These are phyloP conservation scores for Trichomonascaceae sp. DNA, from an alignment of 1,139 yeast genomes.

Conservation along the genomic window DNA sequence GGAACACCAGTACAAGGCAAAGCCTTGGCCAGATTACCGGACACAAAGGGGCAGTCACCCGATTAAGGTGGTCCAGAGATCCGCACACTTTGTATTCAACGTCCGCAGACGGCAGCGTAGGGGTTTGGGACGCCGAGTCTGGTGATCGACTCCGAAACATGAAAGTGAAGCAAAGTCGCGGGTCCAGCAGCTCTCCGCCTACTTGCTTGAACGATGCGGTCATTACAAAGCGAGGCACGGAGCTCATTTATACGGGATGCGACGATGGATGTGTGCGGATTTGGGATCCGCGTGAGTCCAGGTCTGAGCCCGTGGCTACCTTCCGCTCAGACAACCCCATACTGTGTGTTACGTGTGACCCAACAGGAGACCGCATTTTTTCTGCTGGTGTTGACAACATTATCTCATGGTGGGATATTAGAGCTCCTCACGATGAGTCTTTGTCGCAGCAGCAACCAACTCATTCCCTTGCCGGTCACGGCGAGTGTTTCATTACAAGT, in stretches of 20 bases:
- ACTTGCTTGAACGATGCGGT: slow-evolving; percentile 48
- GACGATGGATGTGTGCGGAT: slow-evolving; percentile 48
- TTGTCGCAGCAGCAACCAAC: slow-evolving; percentile 8
- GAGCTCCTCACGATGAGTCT: slow-evolving; percentile 25
- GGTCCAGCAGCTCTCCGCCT: too few species aligned
- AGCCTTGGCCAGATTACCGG: slow-evolving; percentile 35
- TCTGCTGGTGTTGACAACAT: slow-evolving; percentile 58
- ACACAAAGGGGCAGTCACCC: slow-evolving; percentile 39
- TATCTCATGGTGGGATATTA: slow-evolving; percentile 42
- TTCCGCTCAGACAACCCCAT: slow-evolving; percentile 44
- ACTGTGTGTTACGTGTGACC: slow-evolving; percentile 35
- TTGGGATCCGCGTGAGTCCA: slow-evolving; percentile 57
- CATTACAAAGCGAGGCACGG: slow-evolving; percentile 22
- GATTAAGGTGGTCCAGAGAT: slow-evolving; percentile 34
- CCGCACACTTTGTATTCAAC: slow-evolving; percentile 29
- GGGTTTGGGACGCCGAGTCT: slow-evolving; percentile 43
- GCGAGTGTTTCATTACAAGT: slow-evolving; percentile 36
- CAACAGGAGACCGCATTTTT: slow-evolving; percentile 33
- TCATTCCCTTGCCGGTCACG: slow-evolving; percentile 33
- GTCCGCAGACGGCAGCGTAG: slow-evolving; percentile 37
- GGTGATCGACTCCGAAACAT: slow-evolving; percentile 44
- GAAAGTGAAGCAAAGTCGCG: slow-evolving; percentile 42
- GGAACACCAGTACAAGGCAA: slow-evolving; percentile 31
- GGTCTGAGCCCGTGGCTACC: slow-evolving; percentile 24
- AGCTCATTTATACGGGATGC: slow-evolving; percentile 38